Evolutionary conservation across 176 grass and related monocot genomes (phyloP), one percentile per base, ranked within the genome.

Genomic region (Avena atlantica): DNA sequence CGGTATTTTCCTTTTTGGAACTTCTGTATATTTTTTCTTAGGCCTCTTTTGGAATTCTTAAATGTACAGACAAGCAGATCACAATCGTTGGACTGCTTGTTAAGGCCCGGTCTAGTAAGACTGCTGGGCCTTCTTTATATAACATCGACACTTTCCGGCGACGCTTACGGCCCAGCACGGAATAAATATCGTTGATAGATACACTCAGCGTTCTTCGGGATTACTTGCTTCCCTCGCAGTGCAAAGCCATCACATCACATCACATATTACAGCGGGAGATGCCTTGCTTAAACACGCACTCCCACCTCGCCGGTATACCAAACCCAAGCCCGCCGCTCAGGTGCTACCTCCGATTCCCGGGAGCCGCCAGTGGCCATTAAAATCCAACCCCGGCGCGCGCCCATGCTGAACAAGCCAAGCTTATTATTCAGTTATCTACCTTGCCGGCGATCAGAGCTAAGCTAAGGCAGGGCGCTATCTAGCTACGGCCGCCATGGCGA

Each of bases 331-430:
- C 89, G 9, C 76, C 89, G 3, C 12, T n/a, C 11, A 61, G 6
- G 85, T 80, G 85, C 27, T 76, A 91, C 89, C 85, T 69, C 25
- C 57, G 85, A 88, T 88, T 91, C 89, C 89, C 12, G 40, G 21
- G 60, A 0, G 10, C 17, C 16, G 15, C 17, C 1, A 16, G 17
- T 36, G 19, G 6, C 48, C 76, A 58, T 76, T 91, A 91, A 91
- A 88, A 76, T 21, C 76, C 50, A 84, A 17, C 29, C 29, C 69
- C 58, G 51, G 51, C n/a, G 34, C 20, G 11, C 80, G 19, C 24
- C 48, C 85, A 81, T 81, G 89, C 74, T 78, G 73, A 65, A 66
- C 15, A 50, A 13, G 15, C 24, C 24, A 52, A 76, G 0, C 25
- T 42, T 6, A 31, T 11, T 31, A 34, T 52, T 76, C 74, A 24